Evolutionary conservation across 441 rosid genomes (phyloP).

Genomic region (Populus hybrid): DNA sequence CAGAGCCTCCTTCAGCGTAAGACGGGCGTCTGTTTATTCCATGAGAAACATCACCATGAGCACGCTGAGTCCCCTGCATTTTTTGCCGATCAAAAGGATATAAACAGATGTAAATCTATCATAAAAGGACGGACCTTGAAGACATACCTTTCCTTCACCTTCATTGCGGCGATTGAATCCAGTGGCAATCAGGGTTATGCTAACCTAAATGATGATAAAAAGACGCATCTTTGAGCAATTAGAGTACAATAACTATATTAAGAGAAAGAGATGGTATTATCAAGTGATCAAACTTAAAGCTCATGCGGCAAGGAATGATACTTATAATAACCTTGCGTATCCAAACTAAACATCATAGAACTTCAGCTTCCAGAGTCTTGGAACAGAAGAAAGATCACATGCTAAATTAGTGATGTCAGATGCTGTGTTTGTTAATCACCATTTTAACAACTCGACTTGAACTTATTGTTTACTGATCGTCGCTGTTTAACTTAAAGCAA

Average conservation of each 20-base stretch:
- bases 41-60: not conserved
- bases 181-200: slow-evolving; percentile 3
- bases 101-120: not conserved
- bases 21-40: not conserved
- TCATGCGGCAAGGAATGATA: not conserved
- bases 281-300: not conserved
- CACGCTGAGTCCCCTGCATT: not conserved
- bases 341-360: not conserved
- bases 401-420: not conserved
- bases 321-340: not conserved
- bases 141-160: not conserved
- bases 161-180: not conserved
- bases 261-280: not conserved
- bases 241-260: not conserved
- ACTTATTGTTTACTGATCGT: not conserved
- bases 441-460: not conserved
- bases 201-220: not conserved
- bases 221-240: not conserved
- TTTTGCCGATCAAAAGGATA: not conserved
- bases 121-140: not conserved
- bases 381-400: not conserved
- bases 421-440: not conserved
- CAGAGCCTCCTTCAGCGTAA: not conserved
- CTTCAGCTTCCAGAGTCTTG: not conserved
- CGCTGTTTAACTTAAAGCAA: not conserved